Percentiles rank a stretch among this genome's conserved stretches.
Conservation (phyloP, 2,329 filamentous ascomycete genomes). For the Coniochaeta pulveracea region DNA sequence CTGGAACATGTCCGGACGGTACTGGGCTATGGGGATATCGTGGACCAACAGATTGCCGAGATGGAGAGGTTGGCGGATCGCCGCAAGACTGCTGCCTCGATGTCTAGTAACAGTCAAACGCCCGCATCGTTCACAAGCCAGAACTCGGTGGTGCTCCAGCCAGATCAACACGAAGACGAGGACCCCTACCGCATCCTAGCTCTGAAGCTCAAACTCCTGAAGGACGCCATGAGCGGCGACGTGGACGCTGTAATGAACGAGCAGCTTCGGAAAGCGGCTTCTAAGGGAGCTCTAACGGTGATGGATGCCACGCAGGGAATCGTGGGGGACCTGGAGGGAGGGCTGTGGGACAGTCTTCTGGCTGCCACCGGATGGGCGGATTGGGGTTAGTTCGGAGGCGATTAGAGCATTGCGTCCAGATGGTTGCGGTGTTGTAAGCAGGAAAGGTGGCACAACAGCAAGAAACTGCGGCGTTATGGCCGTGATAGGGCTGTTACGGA, state of each 20-base stretch:
- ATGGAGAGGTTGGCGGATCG: conserved; percentile 15
- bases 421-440: too few relatives aligned
- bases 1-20: conserved; percentile 22
- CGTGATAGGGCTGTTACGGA: too few relatives aligned
- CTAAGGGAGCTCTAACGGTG: conserved; percentile 8
- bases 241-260: neutral
- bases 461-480: too few relatives aligned
- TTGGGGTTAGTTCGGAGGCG: conserved; percentile 8
- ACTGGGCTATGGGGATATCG: conserved; percentile 20
- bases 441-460: too few relatives aligned
- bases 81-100: conserved; percentile 8
- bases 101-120: conserved; percentile 6
- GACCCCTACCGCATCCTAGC: conserved; percentile 9
- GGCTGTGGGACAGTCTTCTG: conserved; percentile 9
- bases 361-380: conserved; percentile 5
- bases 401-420: too few relatives aligned
- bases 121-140: too few relatives aligned
- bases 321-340: conserved; percentile 15
- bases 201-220: conserved; percentile 7
- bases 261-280: conserved; percentile 6
- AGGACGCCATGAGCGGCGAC: neutral
- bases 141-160: conserved; percentile 8
- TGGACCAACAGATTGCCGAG: conserved; percentile 19
- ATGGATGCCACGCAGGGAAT: conserved; percentile 15
- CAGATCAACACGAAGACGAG: conserved; percentile 6